Conservation (phyloP, 2,329 filamentous ascomycete species). For the Ceratocystis colombiana region DNA sequence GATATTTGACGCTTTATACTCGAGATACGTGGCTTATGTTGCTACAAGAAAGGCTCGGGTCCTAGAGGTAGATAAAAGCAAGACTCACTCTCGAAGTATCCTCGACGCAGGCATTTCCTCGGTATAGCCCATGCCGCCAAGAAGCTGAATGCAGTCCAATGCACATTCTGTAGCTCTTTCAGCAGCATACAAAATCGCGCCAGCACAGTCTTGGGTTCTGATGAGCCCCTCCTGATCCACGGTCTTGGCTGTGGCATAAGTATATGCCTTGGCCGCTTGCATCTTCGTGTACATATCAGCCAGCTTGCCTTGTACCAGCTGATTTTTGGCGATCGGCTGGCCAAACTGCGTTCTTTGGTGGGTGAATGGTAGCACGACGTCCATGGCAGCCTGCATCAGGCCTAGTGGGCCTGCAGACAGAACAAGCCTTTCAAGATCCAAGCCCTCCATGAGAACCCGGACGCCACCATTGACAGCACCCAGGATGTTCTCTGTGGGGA, state of each 20-base stretch:
- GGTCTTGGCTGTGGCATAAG: slow-evolving; percentile 66
- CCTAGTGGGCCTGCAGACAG: slow-evolving; percentile 83
- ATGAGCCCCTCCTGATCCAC: slow-evolving; percentile 69
- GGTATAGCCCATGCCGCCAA: slow-evolving; percentile 92
- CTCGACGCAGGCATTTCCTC: slow-evolving; percentile 89
- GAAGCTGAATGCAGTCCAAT: slow-evolving; percentile 78
- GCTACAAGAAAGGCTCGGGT: background rate
- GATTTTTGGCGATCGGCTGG: slow-evolving; percentile 76
- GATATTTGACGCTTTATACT: background rate
- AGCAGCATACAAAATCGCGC: slow-evolving; percentile 84
- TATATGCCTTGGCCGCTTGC: slow-evolving; percentile 74
- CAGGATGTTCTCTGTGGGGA: slow-evolving; percentile 70
- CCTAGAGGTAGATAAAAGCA: background rate
- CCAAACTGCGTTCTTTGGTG: slow-evolving; percentile 87
- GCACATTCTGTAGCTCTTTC: slow-evolving; percentile 81
- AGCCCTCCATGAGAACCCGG: slow-evolving; percentile 85
- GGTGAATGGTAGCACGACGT: slow-evolving; percentile 76
- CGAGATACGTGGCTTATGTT: no score
- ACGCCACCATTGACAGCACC: slow-evolving; percentile 74
- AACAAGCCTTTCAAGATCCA: slow-evolving; percentile 88
- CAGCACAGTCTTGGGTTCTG: slow-evolving; percentile 84
- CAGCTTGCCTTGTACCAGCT: slow-evolving; percentile 83
- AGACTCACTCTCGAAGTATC: slow-evolving; percentile 57
- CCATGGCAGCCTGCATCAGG: slow-evolving; percentile 76
- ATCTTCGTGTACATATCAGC: slow-evolving; percentile 97